These are phyloP conservation scores for Inga laurina DNA, from an alignment of 306 rosid genomes.

Conservation along the genomic window DNA sequence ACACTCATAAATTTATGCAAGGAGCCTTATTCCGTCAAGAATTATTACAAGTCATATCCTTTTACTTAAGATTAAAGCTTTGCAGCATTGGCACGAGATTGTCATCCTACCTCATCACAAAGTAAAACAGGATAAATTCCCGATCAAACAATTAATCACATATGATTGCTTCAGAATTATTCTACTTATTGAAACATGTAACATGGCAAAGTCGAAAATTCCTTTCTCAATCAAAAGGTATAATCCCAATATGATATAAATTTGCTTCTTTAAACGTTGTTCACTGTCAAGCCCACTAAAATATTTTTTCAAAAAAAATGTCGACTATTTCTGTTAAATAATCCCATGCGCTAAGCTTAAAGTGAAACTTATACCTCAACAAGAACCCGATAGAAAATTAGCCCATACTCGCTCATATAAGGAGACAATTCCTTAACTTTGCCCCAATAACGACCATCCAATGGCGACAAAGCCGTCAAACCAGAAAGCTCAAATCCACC, in stretches of 20 bases:
- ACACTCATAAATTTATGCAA: not conserved
- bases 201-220: not conserved
- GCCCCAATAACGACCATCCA: slow-evolving; percentile 76
- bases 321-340: not conserved
- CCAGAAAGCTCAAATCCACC: slow-evolving; percentile 45
- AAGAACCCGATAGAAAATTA: slow-evolving; percentile 57
- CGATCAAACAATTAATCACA: not conserved
- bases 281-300: not conserved
- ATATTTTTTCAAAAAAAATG: not conserved
- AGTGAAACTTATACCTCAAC: slow-evolving; percentile 56
- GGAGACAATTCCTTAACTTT: slow-evolving; percentile 69
- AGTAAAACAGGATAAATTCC: not conserved
- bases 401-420: slow-evolving; percentile 60
- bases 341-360: not conserved
- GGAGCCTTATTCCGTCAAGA: not conserved
- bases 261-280: not conserved
- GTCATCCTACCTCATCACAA: not conserved
- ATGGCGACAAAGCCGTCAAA: slow-evolving; percentile 70
- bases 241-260: not conserved
- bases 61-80: not conserved
- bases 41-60: not conserved
- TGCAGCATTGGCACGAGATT: not conserved
- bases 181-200: not conserved
- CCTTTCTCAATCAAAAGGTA: not conserved
- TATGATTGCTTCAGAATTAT: not conserved